Base-by-base conservation (phyloP, 345 rosid genomes). In the Corchorus olitorius region DNA sequence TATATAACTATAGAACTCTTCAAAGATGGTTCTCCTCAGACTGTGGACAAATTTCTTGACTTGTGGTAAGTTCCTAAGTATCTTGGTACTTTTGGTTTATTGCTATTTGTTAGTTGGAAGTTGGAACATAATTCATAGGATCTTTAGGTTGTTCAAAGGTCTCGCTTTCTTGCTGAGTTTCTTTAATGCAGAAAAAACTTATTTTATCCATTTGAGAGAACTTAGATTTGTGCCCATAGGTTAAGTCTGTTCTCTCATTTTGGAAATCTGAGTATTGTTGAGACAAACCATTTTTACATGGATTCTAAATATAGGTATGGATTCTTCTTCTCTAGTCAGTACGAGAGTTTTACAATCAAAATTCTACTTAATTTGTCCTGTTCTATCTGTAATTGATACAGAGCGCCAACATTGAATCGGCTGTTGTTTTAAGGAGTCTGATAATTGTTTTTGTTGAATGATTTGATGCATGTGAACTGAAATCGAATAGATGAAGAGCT, bases 21-120 rank as follows among this genome's bases (percentile, higher is more conserved):
- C 87, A 90, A 88, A 80, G 89, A 86, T 82, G 60, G 86, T 61
- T 85, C 93, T 78, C 89, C 93, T 8, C 84, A 48, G 53, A 81
- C 86, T 34, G 93, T 92, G 75, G 91, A 92, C 77, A 81, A 88
- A 56, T 90, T 92, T 82, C 74, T 88, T 62, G 87, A 83, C 71
- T 77, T 90, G 68, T 81, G 89, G 94, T 86, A 72, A 78, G 84
- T 78, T 5, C 55, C 37, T 39, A 49, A 9, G 10, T 64, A 27
- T 53, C 4, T 34, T 70, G 53, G 17, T 53, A 15, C 27, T 43
- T 11, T 41, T 6, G 49, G 14, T 5, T 49, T 69, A 14, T 43
- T 67, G 34, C 35, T 20, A 5, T 41, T 65, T 27, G 8, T 41
- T 41, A 65, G 6, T 41, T 3, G 70, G 15, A 41, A 65, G 6